These are phyloP conservation scores for Hebeloma cylindrosporum DNA, from an alignment of 768 basidiomycete species.

Conservation along the genomic window DNA sequence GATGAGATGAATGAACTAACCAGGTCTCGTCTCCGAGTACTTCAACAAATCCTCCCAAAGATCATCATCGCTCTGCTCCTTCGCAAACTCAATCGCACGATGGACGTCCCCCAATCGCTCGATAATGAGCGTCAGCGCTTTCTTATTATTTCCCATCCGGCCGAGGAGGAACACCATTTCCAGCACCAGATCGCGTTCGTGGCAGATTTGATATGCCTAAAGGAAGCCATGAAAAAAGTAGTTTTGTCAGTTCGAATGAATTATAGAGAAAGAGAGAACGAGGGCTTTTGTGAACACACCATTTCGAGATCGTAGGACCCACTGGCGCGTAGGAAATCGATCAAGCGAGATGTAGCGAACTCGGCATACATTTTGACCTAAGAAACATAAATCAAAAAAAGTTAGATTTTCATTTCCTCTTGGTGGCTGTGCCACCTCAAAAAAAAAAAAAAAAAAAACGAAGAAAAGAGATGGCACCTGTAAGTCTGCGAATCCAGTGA, in stretches of 20 bases:
- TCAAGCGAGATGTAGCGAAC: conserved; percentile 71
- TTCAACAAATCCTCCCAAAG: conserved; percentile 95
- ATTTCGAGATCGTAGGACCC: conserved; percentile 88
- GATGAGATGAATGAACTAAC: conserved; percentile 39
- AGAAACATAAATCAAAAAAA: neutral
- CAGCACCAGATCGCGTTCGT: conserved; percentile 79
- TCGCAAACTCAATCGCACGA: conserved; percentile 95
- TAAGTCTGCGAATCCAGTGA: conserved; percentile 79
- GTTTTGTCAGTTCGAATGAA: neutral
- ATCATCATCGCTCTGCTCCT: conserved; percentile 95
- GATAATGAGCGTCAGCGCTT: conserved; percentile 91
- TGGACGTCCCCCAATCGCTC: conserved; percentile 92
- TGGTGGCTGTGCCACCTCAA: no score
- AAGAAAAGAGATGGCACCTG: conserved; percentile 49
- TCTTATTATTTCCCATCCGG: conserved; percentile 96
- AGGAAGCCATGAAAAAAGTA: neutral
- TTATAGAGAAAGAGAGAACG: no score
- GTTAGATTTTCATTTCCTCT: neutral
- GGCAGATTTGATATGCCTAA: conserved; percentile 86
- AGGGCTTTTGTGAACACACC: conserved; percentile 37
- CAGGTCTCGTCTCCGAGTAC: conserved; percentile 92
- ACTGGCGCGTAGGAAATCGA: conserved; percentile 90
- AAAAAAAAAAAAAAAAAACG: neutral
- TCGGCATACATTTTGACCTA: conserved; percentile 92
- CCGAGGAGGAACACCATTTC: conserved; percentile 99